Conservation (phyloP, 805 yeast genomes). For the Isabelozyma rhagii region DNA sequence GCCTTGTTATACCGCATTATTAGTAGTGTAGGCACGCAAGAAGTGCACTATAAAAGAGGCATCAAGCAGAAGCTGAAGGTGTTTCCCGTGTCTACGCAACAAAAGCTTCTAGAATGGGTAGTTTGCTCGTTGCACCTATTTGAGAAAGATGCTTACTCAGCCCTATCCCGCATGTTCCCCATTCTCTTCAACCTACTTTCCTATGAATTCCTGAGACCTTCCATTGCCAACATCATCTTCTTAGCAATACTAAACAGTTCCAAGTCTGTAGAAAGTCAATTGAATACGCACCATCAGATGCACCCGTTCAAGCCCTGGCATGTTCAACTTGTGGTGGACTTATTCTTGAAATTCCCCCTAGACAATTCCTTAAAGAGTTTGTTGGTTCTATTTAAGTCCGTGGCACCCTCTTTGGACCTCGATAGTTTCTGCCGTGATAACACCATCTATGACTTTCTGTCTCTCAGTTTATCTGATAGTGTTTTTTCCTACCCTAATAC, state of each 20-base stretch:
- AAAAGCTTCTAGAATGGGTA: conserved; percentile 20
- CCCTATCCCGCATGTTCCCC: conserved; percentile 10
- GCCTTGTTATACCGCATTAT: conserved; percentile 3
- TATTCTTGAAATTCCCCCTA: conserved; percentile 26
- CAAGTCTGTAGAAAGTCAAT: conserved; percentile 3
- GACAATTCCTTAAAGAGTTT: conserved; percentile 24
- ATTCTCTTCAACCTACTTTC: conserved; percentile 17
- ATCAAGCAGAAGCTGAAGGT: conserved; percentile 9
- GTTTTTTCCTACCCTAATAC: conserved; percentile 24
- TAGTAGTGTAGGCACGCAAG: conserved; percentile 11
- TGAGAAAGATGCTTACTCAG: conserved; percentile 7
- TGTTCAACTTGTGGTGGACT: conserved; percentile 23
- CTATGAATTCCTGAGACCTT: conserved; percentile 22
- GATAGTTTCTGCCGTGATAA: conserved; percentile 4
- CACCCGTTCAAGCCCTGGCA: conserved; percentile 25
- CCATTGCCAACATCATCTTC: conserved; percentile 17
- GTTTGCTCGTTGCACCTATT: conserved; percentile 14
- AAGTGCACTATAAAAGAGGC: conserved; percentile 11
- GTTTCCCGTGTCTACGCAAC: conserved; percentile 13
- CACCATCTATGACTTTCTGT: conserved; percentile 5
- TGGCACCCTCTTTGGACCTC: conserved; percentile 16
- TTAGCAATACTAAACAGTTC: conserved; percentile 12
- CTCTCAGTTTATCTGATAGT: conserved; percentile 16
- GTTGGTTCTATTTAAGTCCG: conserved; percentile 16
- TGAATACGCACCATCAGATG: conserved; percentile 5